Percentiles rank a stretch among this genome's conserved stretches.
phyloP scores from a whole-genome alignment of 805 yeast species.

The Candida morakotiae region DNA sequence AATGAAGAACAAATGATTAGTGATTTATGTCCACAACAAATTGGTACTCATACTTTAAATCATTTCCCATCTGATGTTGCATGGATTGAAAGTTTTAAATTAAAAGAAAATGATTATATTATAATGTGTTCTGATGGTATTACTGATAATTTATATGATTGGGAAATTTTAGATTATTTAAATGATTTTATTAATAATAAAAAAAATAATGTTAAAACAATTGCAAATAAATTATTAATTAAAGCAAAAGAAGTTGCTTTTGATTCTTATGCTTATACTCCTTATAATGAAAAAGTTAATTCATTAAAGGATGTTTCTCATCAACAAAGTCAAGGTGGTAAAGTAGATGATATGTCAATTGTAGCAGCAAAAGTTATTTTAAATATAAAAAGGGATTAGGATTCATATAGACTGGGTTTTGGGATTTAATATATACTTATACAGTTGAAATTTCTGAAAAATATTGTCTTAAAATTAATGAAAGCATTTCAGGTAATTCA shows the following conservation, averaged over 20 bases:
- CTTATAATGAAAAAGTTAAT: slow-evolving; percentile 50
- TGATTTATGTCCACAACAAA: slow-evolving; percentile 48
- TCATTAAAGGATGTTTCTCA: slow-evolving; percentile 27
- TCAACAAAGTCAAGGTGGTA: slow-evolving; percentile 44
- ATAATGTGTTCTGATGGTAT: slow-evolving; percentile 52
- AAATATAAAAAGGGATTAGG: not conserved
- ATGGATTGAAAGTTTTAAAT: slow-evolving; percentile 38
- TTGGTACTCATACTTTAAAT: slow-evolving; percentile 46
- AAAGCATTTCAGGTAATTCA: slow-evolving; percentile 88
- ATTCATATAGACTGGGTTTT: slow-evolving; percentile 1
- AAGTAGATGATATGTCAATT: slow-evolving; percentile 51
- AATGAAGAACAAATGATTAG: slow-evolving; percentile 46
- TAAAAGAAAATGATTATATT: slow-evolving; percentile 40
- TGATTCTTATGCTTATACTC: slow-evolving; percentile 50
- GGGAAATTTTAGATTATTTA: slow-evolving; percentile 40
- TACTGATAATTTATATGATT: slow-evolving; percentile 47
- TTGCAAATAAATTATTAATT: slow-evolving; percentile 37
- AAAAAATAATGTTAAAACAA: slow-evolving; percentile 31
- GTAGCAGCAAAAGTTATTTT: slow-evolving; percentile 42
- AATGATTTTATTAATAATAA: slow-evolving; percentile 25
- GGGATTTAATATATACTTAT: slow-evolving; percentile 1
- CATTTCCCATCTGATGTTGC: slow-evolving; percentile 46
- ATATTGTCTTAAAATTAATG: slow-evolving; percentile 86
- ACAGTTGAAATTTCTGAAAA: slow-evolving; percentile 56
- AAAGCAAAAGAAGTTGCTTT: slow-evolving; percentile 47